Evolutionary conservation across 345 rosid species (phyloP).

Genomic region (Litchi chinensis): DNA sequence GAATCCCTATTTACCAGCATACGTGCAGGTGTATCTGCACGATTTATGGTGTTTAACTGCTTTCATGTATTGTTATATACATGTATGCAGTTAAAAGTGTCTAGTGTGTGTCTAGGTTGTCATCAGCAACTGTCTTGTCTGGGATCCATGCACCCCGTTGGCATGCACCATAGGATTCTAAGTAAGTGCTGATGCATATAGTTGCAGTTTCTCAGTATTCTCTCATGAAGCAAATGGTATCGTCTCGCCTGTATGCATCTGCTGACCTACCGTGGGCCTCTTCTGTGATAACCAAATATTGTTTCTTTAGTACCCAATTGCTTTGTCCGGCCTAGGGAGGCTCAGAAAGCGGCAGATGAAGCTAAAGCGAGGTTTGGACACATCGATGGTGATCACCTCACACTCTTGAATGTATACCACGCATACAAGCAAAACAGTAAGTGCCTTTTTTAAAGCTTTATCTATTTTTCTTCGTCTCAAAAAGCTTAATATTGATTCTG

Average conservation of each 20-base stretch:
- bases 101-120: conserved; percentile 53
- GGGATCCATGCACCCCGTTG: conserved; percentile 76
- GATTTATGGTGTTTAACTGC: conserved; percentile 31
- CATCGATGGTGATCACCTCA: conserved; percentile 99
- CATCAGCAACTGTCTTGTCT: conserved; percentile 88
- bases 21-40: conserved; percentile 30
- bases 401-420: conserved; percentile 89
- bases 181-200: conserved; percentile 97
- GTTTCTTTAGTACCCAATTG: conserved; percentile 99
- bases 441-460: conserved; percentile 20
- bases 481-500: neutral
- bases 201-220: conserved; percentile 99
- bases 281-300: conserved; percentile 95
- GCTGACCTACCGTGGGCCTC: conserved; percentile 99
- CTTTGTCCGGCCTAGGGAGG: conserved; percentile 99
- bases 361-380: conserved; percentile 98
- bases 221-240: conserved; percentile 96
- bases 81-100: conserved; percentile 37
- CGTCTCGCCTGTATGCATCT: conserved; percentile 99
- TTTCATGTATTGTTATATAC: conserved; percentile 27
- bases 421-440: conserved; percentile 94
- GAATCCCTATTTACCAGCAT: conserved; percentile 29
- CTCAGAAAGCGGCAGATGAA: conserved; percentile 99
- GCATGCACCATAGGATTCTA: conserved; percentile 83
- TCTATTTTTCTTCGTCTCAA: neutral